phyloP scores from a whole-genome alignment of 2,329 filamentous ascomycete genomes.

The Aquanectria penicillioides region DNA sequence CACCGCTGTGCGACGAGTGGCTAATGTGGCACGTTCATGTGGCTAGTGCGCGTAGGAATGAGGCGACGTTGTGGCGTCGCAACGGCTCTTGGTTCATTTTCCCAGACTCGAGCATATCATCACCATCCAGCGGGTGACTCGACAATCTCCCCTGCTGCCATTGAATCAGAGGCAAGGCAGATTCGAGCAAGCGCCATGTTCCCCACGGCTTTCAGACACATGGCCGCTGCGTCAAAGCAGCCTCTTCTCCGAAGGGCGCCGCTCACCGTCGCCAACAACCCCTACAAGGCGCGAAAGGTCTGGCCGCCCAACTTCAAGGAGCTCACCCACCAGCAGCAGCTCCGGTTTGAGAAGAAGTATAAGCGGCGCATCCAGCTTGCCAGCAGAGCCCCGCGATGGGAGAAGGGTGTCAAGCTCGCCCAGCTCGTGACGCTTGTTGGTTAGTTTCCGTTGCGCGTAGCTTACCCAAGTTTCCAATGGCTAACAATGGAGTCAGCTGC shows the following conservation, averaged over 20 bases:
- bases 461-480: not conserved
- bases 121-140: conserved; percentile 16
- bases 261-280: conserved; percentile 59
- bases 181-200: conserved; percentile 43
- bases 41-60: conserved; percentile 18
- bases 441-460: conserved; percentile 41
- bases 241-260: conserved; percentile 40
- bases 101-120: conserved; percentile 16
- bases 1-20: no score
- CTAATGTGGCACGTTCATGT: no score
- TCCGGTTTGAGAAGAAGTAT: conserved; percentile 82
- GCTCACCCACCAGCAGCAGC: conserved; percentile 77
- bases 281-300: conserved; percentile 73
- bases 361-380: conserved; percentile 74
- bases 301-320: conserved; percentile 83
- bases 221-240: conserved; percentile 45
- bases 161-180: conserved; percentile 18
- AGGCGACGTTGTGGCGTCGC: conserved; percentile 41
- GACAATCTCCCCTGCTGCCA: conserved; percentile 18
- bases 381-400: conserved; percentile 70
- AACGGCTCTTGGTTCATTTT: conserved; percentile 19
- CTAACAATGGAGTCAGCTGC: conserved; percentile 43
- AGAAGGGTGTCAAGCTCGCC: conserved; percentile 70
- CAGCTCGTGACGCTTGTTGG: conserved; percentile 70
- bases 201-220: conserved; percentile 46